Evolutionary conservation across 2,329 filamentous ascomycete genomes (phyloP).

Genomic region (Sclerotinia borealis): DNA sequence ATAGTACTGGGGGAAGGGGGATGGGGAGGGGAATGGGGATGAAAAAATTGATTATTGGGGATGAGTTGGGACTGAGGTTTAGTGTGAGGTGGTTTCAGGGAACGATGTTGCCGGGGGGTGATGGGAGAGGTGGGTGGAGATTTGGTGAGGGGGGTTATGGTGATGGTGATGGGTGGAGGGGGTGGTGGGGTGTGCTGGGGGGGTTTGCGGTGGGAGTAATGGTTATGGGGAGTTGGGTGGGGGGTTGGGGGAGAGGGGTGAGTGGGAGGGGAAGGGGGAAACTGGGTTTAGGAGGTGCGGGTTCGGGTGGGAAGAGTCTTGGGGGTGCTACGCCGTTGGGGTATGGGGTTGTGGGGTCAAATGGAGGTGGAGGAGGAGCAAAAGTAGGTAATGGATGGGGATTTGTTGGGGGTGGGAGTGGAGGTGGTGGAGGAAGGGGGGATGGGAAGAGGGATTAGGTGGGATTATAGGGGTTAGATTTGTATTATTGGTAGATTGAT

Average conservation of each 20-base stretch:
- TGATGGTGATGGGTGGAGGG: slow-evolving; percentile 50
- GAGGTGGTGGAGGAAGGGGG: neutral
- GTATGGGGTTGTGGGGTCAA: slow-evolving; percentile 19
- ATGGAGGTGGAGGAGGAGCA: slow-evolving; percentile 18
- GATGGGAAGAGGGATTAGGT: slow-evolving; percentile 16
- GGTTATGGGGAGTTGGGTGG: slow-evolving; percentile 52
- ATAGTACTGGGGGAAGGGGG: slow-evolving; percentile 50
- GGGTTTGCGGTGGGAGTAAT: slow-evolving; percentile 52
- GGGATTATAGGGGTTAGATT: too few relatives aligned
- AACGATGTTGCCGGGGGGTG: slow-evolving; percentile 61
- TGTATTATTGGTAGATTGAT: too few relatives aligned
- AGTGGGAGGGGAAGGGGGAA: slow-evolving; percentile 22
- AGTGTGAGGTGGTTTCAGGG: slow-evolving; percentile 83
- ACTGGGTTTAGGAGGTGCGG: too few relatives aligned
- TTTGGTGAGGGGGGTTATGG: slow-evolving; percentile 58
- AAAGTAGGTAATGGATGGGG: slow-evolving; percentile 24
- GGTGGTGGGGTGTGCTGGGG: slow-evolving; percentile 56
- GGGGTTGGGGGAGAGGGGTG: slow-evolving; percentile 42
- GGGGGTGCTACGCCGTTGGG: slow-evolving; percentile 27
- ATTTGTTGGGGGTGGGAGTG: slow-evolving; percentile 2
- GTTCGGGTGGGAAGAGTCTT: slow-evolving; percentile 19
- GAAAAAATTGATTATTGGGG: slow-evolving; percentile 75
- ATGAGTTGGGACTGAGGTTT: slow-evolving; percentile 72
- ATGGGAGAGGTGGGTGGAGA: slow-evolving; percentile 60
- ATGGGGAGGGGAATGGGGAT: neutral